Evolutionary conservation across 805 yeast species (phyloP).

Genomic region (Myxozyma melibiosi): DNA sequence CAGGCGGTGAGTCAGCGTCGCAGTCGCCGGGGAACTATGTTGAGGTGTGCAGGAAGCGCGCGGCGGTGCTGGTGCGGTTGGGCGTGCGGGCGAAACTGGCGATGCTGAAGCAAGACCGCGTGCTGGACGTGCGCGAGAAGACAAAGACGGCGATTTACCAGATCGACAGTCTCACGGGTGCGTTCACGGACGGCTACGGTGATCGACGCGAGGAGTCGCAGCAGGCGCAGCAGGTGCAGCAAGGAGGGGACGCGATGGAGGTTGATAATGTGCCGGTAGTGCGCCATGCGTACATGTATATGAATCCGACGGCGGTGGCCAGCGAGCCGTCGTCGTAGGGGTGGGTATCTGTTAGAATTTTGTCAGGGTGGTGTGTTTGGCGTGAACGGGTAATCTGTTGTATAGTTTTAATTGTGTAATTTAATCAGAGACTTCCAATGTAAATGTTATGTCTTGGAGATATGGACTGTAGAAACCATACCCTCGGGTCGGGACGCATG

Average conservation of each 20-base stretch:
- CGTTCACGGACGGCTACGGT: background rate
- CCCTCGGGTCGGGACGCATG: too few relatives aligned
- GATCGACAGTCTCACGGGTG: constrained; percentile 34
- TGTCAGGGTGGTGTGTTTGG: too few relatives aligned
- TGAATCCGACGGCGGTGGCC: background rate
- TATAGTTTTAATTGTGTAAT: too few relatives aligned
- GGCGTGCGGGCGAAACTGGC: constrained; percentile 29
- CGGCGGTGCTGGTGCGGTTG: constrained; percentile 20
- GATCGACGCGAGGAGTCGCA: background rate
- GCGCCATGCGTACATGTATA: constrained; percentile 1
- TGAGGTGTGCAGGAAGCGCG: constrained; percentile 18
- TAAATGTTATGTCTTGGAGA: too few relatives aligned
- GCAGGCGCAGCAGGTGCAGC: too few relatives aligned
- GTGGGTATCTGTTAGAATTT: too few relatives aligned
- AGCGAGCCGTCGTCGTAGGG: too few relatives aligned
- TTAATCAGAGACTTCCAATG: too few relatives aligned
- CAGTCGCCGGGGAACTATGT: background rate
- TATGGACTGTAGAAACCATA: too few relatives aligned
- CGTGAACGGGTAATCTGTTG: too few relatives aligned
- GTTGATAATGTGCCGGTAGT: constrained; percentile 3
- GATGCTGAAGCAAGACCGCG: constrained; percentile 18
- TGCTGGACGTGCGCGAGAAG: constrained; percentile 45
- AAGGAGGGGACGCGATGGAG: constrained; percentile 6
- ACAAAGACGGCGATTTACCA: constrained; percentile 52
- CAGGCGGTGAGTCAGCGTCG: background rate